Conservation (phyloP, 805 yeast species). For the Wickerhamiella domercqiae region DNA sequence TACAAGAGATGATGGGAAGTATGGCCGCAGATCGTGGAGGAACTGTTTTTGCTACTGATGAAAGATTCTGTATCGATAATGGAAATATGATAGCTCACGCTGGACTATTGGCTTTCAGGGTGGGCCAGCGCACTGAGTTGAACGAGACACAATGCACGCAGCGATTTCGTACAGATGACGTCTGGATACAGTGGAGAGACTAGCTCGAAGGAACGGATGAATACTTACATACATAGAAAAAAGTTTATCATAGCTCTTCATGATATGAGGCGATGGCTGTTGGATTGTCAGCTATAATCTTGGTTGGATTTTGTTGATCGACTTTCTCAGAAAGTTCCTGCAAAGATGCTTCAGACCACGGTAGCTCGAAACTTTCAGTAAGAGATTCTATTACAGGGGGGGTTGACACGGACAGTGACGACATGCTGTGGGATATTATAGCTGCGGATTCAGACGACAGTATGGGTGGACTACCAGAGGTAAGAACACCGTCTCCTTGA, state of each 20-base stretch:
- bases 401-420: too few relatives aligned
- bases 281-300: too few relatives aligned
- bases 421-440: background rate
- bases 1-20: slow-evolving; percentile 91
- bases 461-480: background rate
- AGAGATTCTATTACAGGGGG: too few relatives aligned
- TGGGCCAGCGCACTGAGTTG: slow-evolving; percentile 49
- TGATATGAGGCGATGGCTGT: background rate
- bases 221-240: background rate
- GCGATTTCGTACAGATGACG: slow-evolving; percentile 89
- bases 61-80: slow-evolving; percentile 90
- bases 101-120: slow-evolving; percentile 70
- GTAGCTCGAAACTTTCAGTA: too few relatives aligned
- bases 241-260: background rate
- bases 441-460: background rate
- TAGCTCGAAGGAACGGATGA: slow-evolving; percentile 5
- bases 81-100: slow-evolving; percentile 99
- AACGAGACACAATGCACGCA: slow-evolving; percentile 77
- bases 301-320: too few relatives aligned
- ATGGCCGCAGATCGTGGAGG: slow-evolving; percentile 90
- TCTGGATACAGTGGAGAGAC: slow-evolving; percentile 77
- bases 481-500: too few relatives aligned
- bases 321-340: too few relatives aligned
- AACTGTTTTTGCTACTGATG: slow-evolving; percentile 86
- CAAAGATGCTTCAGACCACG: too few relatives aligned